Base-by-base conservation (phyloP, 352 stramenopile genomes). In the Pythium pyrilobum region DNA sequence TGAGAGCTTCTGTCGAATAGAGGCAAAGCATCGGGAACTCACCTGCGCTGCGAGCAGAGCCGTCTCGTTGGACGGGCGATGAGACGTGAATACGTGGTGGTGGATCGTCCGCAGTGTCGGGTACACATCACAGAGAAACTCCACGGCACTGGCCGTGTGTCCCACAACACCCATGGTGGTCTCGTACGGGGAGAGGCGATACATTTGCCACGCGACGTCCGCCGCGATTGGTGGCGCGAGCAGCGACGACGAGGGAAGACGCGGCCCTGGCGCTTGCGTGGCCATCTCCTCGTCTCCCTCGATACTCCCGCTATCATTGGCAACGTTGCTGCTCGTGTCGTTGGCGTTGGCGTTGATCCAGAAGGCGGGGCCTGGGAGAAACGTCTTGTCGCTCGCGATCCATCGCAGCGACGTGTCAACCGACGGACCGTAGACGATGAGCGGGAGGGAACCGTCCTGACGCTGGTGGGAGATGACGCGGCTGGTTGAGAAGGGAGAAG, bases 131-230 rank as follows among this genome's bases (percentile, higher is more conserved):
- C 84, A 94, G 12, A 94, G 51, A 44, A 91, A 94, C 29, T 76
- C 55, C 23, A 94, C 71, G 8, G 81, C 84, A 5, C 70, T 70
- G 0, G 62, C 69, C n/a, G 65, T 71, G 66, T 87, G 78, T 13
- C 64, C 66, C 3, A 79, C 71, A 5, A 79, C 74, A 11, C 78
- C 81, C 39, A 94, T 64, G 28, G 68, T 66, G 0, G 74, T 86
- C 39, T 94, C 84, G 40, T 87, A 86, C 27, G 84, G 84, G 8
- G 81, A 74, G n/a, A 94, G 58, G 7, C 75, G 74, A 55, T 90
- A 94, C 44, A 94, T 87, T 48, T 91, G 74, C 75, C 80, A 88
- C n/a, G 67, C 84, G 9, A 90, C 74, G 40, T 94, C 80, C 6
- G 76, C 78, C 23, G 74, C 81, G 38, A 92, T 74, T 2, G 84